Conservation (phyloP, 768 basidiomycete species). For the Cantharellus cinnabarinus region DNA sequence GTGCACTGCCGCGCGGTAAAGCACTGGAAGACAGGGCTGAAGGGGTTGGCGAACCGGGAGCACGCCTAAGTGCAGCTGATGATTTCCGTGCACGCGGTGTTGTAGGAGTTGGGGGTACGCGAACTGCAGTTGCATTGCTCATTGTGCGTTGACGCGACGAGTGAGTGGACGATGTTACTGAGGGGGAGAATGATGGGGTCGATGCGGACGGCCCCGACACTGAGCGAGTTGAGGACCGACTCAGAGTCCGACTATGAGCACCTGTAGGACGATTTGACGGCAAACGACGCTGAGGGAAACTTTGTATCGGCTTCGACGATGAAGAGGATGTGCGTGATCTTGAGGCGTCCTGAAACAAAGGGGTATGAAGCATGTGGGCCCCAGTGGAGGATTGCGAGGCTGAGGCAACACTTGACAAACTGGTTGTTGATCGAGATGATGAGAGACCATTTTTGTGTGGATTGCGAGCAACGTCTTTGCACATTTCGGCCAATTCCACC, state of each 20-base stretch:
- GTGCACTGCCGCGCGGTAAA: too few species aligned
- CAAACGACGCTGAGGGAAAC: too few species aligned
- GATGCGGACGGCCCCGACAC: conserved; percentile 40
- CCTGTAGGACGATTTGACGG: conserved; percentile 9
- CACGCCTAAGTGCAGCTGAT: too few species aligned
- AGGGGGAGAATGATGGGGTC: conserved; percentile 17
- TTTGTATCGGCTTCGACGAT: too few species aligned
- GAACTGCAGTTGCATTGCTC: conserved; percentile 18
- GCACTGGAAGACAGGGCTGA: too few species aligned
- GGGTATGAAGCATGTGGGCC: neutral
- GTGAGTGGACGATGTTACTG: conserved; percentile 43
- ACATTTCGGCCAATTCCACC: conserved; percentile 68
- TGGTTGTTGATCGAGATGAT: neutral
- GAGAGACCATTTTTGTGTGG: neutral
- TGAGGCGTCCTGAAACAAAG: neutral
- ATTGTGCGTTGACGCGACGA: conserved; percentile 68
- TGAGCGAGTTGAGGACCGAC: conserved; percentile 31
- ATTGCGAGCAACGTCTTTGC: conserved; percentile 23
- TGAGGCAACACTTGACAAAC: neutral
- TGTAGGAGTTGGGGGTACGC: too few species aligned
- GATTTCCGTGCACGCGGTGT: too few species aligned
- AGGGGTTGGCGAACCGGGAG: too few species aligned
- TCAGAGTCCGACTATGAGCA: conserved; percentile 23
- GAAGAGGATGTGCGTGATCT: too few species aligned
- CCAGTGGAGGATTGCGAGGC: neutral